phyloP scores from a whole-genome alignment of 192 early-diverging fungal species.

The Rhizoclosmatium sp. region DNA sequence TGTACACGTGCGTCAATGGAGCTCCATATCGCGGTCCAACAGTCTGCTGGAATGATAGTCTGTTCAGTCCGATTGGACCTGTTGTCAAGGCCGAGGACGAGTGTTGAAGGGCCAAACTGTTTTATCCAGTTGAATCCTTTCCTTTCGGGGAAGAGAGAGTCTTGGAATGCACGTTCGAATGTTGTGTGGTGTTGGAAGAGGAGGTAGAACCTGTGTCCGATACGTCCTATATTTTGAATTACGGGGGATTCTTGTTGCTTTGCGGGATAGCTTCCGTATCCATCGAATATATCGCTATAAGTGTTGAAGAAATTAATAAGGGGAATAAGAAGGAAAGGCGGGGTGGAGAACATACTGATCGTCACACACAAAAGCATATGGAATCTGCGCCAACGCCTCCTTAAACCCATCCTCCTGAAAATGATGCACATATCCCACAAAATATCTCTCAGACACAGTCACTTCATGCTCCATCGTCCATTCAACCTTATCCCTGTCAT shows the following conservation, averaged over 20 bases:
- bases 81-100: slow-evolving; percentile 5
- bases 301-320: not conserved
- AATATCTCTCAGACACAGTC: slow-evolving; percentile 71
- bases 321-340: slow-evolving; percentile 58
- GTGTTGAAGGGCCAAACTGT: slow-evolving; percentile 28
- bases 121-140: slow-evolving; percentile 21
- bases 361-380: slow-evolving; percentile 80
- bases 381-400: slow-evolving; percentile 77
- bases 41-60: slow-evolving; percentile 58
- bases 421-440: slow-evolving; percentile 69
- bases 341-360: slow-evolving; percentile 76
- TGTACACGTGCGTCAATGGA: slow-evolving; percentile 39
- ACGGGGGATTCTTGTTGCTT: slow-evolving; percentile 73
- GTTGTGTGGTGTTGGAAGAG: slow-evolving; percentile 88
- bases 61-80: slow-evolving; percentile 30
- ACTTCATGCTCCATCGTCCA: slow-evolving; percentile 67
- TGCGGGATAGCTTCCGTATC: slow-evolving; percentile 83
- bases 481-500: slow-evolving; percentile 53
- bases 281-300: slow-evolving; percentile 57
- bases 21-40: slow-evolving; percentile 56
- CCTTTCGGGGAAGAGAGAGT: not conserved
- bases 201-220: slow-evolving; percentile 79
- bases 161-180: slow-evolving; percentile 49
- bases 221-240: slow-evolving; percentile 75
- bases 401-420: slow-evolving; percentile 59